Conservation (phyloP, 345 rosid species). For the Laguncularia racemosa region DNA sequence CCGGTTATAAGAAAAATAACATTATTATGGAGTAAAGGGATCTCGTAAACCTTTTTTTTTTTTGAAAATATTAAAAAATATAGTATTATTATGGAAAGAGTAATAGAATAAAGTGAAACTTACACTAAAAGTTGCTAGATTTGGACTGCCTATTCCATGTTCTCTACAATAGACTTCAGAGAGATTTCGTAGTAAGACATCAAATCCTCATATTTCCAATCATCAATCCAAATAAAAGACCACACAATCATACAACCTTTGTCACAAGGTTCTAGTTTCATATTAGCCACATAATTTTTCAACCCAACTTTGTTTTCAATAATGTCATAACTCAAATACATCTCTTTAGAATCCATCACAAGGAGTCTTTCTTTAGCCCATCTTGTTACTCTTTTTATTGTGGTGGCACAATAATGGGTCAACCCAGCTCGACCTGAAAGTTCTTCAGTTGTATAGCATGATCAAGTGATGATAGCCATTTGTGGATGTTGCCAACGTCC, state of each 20-base stretch:
- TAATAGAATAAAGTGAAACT: too few species aligned
- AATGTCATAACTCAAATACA: conserved; percentile 55
- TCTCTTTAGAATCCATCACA: conserved; percentile 29
- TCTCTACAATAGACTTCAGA: conserved; percentile 39
- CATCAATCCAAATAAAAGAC: conserved; percentile 54
- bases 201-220: conserved; percentile 41
- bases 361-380: conserved; percentile 58
- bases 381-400: not conserved
- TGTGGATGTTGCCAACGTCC: conserved; percentile 61
- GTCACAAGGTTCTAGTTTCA: conserved; percentile 18
- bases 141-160: conserved; percentile 24
- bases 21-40: too few species aligned
- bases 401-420: conserved; percentile 38
- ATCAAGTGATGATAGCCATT: conserved; percentile 36
- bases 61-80: too few species aligned
- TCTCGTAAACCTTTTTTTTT: too few species aligned
- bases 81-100: too few species aligned
- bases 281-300: conserved; percentile 32
- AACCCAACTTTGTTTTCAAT: conserved; percentile 48
- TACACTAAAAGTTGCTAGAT: not conserved
- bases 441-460: conserved; percentile 41
- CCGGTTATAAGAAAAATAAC: too few species aligned
- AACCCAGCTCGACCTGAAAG: conserved; percentile 41
- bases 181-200: conserved; percentile 16
- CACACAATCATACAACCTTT: conserved; percentile 46